Base-by-base conservation (phyloP, 305 asterid species). In the Petunia hybrid region DNA sequence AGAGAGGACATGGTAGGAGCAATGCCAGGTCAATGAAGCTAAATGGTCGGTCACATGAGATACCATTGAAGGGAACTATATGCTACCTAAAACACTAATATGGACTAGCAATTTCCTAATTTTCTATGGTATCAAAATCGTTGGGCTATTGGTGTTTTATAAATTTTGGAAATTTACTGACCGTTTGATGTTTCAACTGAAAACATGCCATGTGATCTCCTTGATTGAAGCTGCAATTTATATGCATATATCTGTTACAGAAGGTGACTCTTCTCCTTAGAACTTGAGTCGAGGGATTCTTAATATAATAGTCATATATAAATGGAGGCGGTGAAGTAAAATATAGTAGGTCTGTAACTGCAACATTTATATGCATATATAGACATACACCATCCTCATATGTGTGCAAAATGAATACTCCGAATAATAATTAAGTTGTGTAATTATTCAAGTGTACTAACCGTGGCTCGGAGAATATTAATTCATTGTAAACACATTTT, bases 131-230 rank as follows among this genome's bases (percentile, higher is more conserved):
- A 84, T 69, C 87, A 84, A 76, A 86, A 80, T 83, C 81, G 87
- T 61, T 80, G 55, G 82, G 63, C 59, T 86, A 88, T 80, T 86
- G 83, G 78, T 89, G 86, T 88, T 64, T 60, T 82, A 53, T 5
- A 7, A 82, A 78, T 83, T 46, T 40, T 14, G 48, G 38, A 73
- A 86, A 81, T 53, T 42, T 78, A 13, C 77, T 83, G 51, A 67
- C 88, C 86, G 86, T 85, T 48, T 76, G 89, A 80, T 87, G 68
- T 41, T 78, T 66, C 14, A 55, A 40, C 42, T 78, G 76, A 71
- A 82, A 87, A 89, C 98, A 91, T 84, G 76, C 85, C 97, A 94
- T 90, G 97, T 92, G 97, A 82, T 82, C 6, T 9, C 60, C 41
- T 42, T 70, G 40, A 60, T 46, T 70, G 42, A 70, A 70, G 77